These are phyloP conservation scores for Recurvomyces mirabilis DNA, from an alignment of 495 filamentous ascomycete genomes.

Conservation along the genomic window DNA sequence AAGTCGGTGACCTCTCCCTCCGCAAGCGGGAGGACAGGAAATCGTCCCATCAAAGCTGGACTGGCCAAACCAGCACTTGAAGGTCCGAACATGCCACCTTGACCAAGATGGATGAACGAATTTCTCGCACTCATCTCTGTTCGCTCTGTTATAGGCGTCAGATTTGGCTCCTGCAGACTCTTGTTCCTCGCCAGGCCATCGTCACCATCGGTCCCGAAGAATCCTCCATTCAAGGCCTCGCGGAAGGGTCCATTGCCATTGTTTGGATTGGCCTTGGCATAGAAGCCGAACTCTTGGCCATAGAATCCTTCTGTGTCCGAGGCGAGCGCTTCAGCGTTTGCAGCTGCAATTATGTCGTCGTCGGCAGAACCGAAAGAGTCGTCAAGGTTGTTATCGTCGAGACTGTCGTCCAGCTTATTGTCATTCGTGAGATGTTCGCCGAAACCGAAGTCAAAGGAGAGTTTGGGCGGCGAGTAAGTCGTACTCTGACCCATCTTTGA, in stretches of 20 bases:
- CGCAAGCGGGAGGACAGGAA: conserved; percentile 59
- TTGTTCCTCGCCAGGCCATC: conserved; percentile 53
- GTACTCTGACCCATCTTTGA: conserved; percentile 4
- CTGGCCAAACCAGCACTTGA: conserved; percentile 38
- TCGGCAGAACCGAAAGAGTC: too few species aligned
- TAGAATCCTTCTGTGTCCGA: conserved; percentile 89
- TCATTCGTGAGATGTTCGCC: conserved; percentile 18
- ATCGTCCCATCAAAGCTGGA: conserved; percentile 46
- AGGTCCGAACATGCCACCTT: conserved; percentile 2
- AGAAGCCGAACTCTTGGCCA: conserved; percentile 97
- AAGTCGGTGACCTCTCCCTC: conserved; percentile 61
- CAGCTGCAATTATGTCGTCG: conserved; percentile 83
- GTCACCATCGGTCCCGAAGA: conserved; percentile 62
- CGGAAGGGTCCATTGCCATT: conserved; percentile 38
- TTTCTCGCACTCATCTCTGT: conserved; percentile 94
- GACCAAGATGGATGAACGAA: conserved; percentile 61
- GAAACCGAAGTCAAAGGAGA: conserved; percentile 27
- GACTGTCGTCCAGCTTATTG: conserved; percentile 48
- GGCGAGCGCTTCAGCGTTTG: conserved; percentile 86
- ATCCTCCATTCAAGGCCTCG: conserved; percentile 57
- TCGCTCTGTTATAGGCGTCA: conserved; percentile 93
- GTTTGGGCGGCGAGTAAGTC: conserved; percentile 14
- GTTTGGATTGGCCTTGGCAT: conserved; percentile 40
- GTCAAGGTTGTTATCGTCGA: too few species aligned
- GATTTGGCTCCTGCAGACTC: conserved; percentile 72